Evolutionary conservation across 2,329 filamentous ascomycete genomes (phyloP).

Genomic region (Blastomyces parvus): DNA sequence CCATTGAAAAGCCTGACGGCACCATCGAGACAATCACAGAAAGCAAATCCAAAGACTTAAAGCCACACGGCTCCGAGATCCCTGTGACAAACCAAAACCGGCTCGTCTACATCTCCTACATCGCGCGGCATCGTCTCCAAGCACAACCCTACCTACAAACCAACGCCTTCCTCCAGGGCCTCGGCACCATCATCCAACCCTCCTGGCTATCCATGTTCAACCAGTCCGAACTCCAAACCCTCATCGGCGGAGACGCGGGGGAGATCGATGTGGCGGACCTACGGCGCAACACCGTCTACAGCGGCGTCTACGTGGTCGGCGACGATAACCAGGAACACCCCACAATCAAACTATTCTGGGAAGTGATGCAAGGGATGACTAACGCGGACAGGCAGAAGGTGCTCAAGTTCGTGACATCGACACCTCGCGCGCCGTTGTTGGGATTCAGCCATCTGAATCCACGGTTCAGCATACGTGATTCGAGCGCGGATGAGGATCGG

Average conservation of each 20-base stretch:
- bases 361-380: slow-evolving; percentile 65
- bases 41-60: slow-evolving; percentile 58
- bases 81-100: slow-evolving; percentile 86
- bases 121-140: slow-evolving; percentile 77
- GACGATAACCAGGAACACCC: slow-evolving; percentile 79
- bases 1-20: slow-evolving; percentile 28
- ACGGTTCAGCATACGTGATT: slow-evolving; percentile 80
- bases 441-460: slow-evolving; percentile 83
- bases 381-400: slow-evolving; percentile 75
- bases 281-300: slow-evolving; percentile 72
- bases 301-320: slow-evolving; percentile 80
- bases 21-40: slow-evolving; percentile 30
- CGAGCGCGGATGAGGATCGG: slow-evolving; percentile 62
- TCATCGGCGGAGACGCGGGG: slow-evolving; percentile 78
- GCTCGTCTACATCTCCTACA: slow-evolving; percentile 85
- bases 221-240: slow-evolving; percentile 82
- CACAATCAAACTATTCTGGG: slow-evolving; percentile 81
- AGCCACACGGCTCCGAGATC: slow-evolving; percentile 64
- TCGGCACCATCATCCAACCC: slow-evolving; percentile 80
- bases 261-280: slow-evolving; percentile 84
- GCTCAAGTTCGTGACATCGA: slow-evolving; percentile 91
- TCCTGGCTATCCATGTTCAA: slow-evolving; percentile 99
- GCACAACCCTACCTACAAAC: slow-evolving; percentile 74
- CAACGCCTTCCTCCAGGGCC: slow-evolving; percentile 73
- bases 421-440: slow-evolving; percentile 76